phyloP scores from a whole-genome alignment of 345 rosid genomes.

The Jatropha curcas region DNA sequence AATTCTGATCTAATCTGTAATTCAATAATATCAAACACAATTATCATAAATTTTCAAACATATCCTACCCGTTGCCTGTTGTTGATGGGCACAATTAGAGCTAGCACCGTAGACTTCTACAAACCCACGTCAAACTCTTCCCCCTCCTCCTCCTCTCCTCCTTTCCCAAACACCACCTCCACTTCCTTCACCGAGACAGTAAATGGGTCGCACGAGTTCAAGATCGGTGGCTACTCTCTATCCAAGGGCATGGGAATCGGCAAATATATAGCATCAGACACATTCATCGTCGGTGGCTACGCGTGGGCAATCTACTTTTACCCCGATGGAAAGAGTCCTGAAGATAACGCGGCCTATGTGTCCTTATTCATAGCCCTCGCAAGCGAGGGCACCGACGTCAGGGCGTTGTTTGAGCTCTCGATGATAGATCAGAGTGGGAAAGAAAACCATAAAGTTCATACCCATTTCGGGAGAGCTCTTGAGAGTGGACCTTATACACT shows the following conservation, averaged over 20 bases:
- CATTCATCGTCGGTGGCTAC: conserved; percentile 65
- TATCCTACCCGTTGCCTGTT: conserved; percentile 8
- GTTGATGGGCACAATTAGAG: conserved; percentile 66
- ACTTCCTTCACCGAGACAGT: conserved; percentile 48
- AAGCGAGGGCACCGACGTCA: conserved; percentile 67
- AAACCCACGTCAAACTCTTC: conserved; percentile 39
- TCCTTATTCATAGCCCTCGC: conserved; percentile 71
- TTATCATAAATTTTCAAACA: not conserved
- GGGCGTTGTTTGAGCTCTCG: conserved; percentile 71
- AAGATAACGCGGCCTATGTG: conserved; percentile 61
- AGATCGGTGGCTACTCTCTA: conserved; percentile 59
- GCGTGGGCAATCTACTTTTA: conserved; percentile 76
- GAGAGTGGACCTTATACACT: conserved; percentile 73
- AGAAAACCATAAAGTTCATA: conserved; percentile 68
- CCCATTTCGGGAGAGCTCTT: conserved; percentile 72
- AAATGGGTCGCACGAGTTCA: conserved; percentile 71
- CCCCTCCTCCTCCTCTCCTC: conserved; percentile 12
- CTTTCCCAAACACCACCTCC: conserved; percentile 36
- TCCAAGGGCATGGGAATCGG: conserved; percentile 71
- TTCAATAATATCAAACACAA: conserved; percentile 8
- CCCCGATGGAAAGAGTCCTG: conserved; percentile 77
- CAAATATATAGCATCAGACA: conserved; percentile 60
- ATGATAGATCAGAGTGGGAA: conserved; percentile 77
- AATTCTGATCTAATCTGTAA: not conserved
- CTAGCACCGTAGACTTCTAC: conserved; percentile 34